phyloP scores from a whole-genome alignment of 257 asterid genomes.

The Jasminum sambac region DNA sequence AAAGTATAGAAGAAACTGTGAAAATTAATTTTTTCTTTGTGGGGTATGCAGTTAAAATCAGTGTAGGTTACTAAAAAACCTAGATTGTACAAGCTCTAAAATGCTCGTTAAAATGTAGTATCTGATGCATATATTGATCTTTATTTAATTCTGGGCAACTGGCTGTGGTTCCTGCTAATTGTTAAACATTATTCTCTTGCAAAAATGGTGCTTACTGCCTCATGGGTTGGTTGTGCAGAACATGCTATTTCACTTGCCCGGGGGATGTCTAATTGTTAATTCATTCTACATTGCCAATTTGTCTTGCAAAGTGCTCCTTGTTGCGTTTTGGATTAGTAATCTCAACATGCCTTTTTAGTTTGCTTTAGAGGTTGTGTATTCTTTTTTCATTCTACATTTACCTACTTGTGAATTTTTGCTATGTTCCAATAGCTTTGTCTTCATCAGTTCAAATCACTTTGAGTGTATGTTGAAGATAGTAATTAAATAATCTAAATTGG shows the following conservation, averaged over 20 bases:
- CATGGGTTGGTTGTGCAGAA: no score
- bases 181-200: not conserved
- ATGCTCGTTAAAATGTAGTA: slow-evolving; percentile 3
- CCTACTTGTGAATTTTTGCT: not conserved
- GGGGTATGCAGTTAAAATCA: no score
- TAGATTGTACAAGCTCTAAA: not conserved
- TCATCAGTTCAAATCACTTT: not conserved
- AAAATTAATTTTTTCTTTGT: no score
- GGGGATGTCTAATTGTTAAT: no score
- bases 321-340: slow-evolving; percentile 12
- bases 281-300: not conserved
- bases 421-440: not conserved
- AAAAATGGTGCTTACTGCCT: no score
- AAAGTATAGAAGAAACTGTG: no score
- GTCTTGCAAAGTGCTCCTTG: not conserved
- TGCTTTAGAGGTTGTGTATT: slow-evolving; percentile 15
- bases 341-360: not conserved
- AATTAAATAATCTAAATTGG: no score
- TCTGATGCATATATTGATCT: slow-evolving; percentile 6
- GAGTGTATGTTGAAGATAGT: not conserved
- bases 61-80: no score
- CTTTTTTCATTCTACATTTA: not conserved
- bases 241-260: no score
- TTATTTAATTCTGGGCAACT: slow-evolving; percentile 3
- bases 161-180: slow-evolving; percentile 10